Evolutionary conservation across 2,329 filamentous ascomycete genomes (phyloP), one percentile per base, ranked within the genome.

Genomic region (Mollisiaceae sp.): DNA sequence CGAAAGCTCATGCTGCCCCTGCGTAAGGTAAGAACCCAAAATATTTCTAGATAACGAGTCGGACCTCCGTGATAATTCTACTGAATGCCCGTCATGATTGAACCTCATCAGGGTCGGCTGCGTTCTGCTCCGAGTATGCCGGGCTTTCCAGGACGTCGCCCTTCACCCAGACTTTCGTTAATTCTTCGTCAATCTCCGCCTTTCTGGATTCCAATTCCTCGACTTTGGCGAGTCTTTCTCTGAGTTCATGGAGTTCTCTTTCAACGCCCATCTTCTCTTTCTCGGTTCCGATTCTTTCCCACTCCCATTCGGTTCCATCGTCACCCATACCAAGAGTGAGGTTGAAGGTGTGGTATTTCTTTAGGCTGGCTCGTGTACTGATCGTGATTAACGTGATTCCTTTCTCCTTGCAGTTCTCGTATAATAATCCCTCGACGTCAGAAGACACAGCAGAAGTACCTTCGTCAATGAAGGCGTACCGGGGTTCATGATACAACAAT

Each of bases 311-410:
- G 62, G 92, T 90, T n/a, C 91, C 92, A 59, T 88, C 85, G 18
- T 91, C 88, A 60, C 94, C 94, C 65, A 91, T 81, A 35, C 94
- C 94, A 4, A 99, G 86, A 2, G 89, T 90, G 11, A 99, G 87
- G 72, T 96, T 97, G 79, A 89, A 97, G 0, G 89, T 94, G 80
- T 99, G 95, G 75, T 98, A 98, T 75, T 94, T 94, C 79, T 97
- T 97, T 65, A 99, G 85, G 24, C 93, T 97, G 15, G 92, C 94
- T 52, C 95, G 90, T 0, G 95, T 99, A 1, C 93, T 97, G 66
- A 99, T 94, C 0, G 95, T 99, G 72, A 99, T 95, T 3, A 99
- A 82, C 1, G 95, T 99, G 72, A 98, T 98, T 0, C 94, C 94
- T 75, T 89, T 91, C 67, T 93, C 91, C 79, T 99, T 99, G 74